Evolutionary conservation across 208 protist genomes (phyloP), one percentile per base, ranked within the genome.

Genomic region (Endotrypanum monterogeii): DNA sequence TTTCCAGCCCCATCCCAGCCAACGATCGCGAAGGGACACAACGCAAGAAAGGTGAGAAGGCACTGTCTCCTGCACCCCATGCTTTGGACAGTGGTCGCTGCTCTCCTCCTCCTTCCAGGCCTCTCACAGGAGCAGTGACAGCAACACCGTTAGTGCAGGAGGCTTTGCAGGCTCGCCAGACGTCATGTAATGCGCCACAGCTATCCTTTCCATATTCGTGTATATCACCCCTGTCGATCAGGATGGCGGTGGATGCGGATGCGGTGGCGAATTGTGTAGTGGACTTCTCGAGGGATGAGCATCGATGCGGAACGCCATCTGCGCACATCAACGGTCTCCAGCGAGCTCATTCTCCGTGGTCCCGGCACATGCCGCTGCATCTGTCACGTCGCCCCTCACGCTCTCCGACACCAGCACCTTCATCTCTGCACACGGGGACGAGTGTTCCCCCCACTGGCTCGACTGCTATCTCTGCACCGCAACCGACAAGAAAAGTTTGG

Each of bases 321-420:
- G 60, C 20, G 20, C 23, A 48, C 60, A 48, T 37, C 23, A 37
- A 11, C 12, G 30, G 60, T 37, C 25, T 46, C 5, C n/a, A 25
- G 44, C 50, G 52, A 23, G 20, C 57, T 1, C 16, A 37, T 14
- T 73, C 65, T 11, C 54, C 67, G 55, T 81, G 76, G 76, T 7
- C 71, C 51, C 32, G 41, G 14, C 76, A 81, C 51, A 63, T 63
- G 16, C 76, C 76, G 6, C 66, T 81, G 46, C 76, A 71, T 44
- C 37, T 81, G 56, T 81, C 76, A 23, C 71, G 71, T 25, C 76
- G 71, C 25, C 39, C 30, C n/a, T 81, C 76, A 9, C 76, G 61
- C 12, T 48, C 46, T 7, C 76, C 76, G 25, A 2, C 71, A 8
- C 18, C 70, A 54, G 51, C n/a, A 54, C 41, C 23, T 14, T n/a